Evolutionary conservation across 345 rosid species (phyloP), one percentile per base, ranked within the genome.

Genomic region (Erodium maritimum): DNA sequence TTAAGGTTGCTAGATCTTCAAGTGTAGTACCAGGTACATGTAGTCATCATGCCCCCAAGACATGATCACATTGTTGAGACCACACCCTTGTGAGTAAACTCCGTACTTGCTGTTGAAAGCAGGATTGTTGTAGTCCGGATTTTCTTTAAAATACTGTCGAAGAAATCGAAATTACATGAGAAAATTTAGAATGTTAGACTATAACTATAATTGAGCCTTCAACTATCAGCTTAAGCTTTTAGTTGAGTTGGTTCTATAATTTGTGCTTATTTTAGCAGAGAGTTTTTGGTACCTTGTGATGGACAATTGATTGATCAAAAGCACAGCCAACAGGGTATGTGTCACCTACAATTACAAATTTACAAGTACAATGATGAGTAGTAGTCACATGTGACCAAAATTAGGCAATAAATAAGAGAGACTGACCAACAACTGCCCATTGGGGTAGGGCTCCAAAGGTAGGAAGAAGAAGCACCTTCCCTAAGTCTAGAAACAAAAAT

Each of bases 371-470:
- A 59, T 21, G 34, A 45, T 16, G 10, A 59, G 5, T 59, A 16
- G 9, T 29, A 29, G 37, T 29, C 19, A 59, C 14, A 5, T 17
- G 21, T 17, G 20, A 51, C 21, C 19, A 19, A 51, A 51, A 50
- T 29, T 29, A 5, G 37, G 37, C 9, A 29, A 29, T 29, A 29
- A 29, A 29, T 42, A 18, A 17, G 46, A 24, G 54, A 21, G 21
- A 65, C 86, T 78, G 57, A 81, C 95, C 97, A 23, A 87, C 94
- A 25, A 83, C 91, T 63, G 94, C 97, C 95, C 97, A 90, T 42
- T 90, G 97, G 60, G 94, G 91, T 17, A 87, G 96, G 67, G 59
- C 89, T 48, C 97, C 96, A 61, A 90, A 87, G 65, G 69, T 66
- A 5, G 87, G 80, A 55, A 67, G 91, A 64, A 83, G 86, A 62